phyloP scores from a whole-genome alignment of 192 early-diverging fungal genomes.

The Diversispora eburnea region DNA sequence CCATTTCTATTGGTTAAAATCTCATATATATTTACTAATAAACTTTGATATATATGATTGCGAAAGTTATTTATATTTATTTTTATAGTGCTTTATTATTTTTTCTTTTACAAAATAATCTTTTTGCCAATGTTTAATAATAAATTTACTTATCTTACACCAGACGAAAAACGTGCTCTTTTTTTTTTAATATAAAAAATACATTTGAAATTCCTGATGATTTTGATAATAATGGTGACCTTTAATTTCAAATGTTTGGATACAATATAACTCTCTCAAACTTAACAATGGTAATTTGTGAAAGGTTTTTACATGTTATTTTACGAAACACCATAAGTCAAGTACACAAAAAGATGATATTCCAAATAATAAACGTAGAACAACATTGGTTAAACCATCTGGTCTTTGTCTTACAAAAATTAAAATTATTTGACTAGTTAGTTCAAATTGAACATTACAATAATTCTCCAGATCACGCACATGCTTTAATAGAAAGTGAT shows the following conservation, averaged over 20 bases:
- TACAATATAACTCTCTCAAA: not conserved
- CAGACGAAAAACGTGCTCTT: not conserved
- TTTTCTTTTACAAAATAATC: too few relatives aligned
- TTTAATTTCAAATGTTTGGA: not conserved
- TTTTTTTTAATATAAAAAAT: not conserved
- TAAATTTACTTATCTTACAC: not conserved
- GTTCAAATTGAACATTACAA: constrained; percentile 1
- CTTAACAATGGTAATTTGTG: not conserved
- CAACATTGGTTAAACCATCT: not conserved
- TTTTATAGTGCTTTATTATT: too few relatives aligned
- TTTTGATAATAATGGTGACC: not conserved
- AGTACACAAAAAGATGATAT: not conserved
- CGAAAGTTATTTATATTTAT: too few relatives aligned
- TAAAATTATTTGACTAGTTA: not conserved
- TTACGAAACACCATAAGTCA: not conserved
- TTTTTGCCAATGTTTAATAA: too few relatives aligned
- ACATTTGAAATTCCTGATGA: not conserved
- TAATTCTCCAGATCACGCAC: not conserved
- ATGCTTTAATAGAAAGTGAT: not conserved
- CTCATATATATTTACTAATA: too few relatives aligned
- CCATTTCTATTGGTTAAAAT: too few relatives aligned
- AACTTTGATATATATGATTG: too few relatives aligned
- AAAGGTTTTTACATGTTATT: not conserved
- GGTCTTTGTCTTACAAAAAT: constrained; percentile 12
- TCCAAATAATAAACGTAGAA: not conserved